Percentiles rank a stretch among this genome's conserved stretches.
Conservation (phyloP, 306 rosid species). For the Inga laurina region DNA sequence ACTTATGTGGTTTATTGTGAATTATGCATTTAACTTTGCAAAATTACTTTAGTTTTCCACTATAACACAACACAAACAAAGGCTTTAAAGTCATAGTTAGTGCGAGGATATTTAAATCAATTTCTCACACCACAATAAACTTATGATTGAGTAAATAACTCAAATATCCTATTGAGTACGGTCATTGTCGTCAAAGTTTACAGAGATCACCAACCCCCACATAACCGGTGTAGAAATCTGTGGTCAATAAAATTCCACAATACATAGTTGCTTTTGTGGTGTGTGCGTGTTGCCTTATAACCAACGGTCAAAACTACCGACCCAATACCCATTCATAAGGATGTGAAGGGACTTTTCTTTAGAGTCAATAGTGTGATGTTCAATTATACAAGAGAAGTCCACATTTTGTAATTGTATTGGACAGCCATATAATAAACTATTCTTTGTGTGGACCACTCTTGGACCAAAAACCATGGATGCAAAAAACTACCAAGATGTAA, state of each 20-base stretch:
- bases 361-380: not conserved
- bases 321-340: not conserved
- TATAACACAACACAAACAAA: not conserved
- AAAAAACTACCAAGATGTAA: not conserved
- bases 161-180: not conserved
- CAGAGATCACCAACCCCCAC: not conserved
- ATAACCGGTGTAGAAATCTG: not conserved
- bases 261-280: not conserved
- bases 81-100: not conserved
- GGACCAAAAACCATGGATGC: not conserved
- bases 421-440: not conserved
- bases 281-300: not conserved
- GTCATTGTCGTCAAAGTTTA: not conserved
- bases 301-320: not conserved
- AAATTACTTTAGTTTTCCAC: not conserved
- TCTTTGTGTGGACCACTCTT: too few relatives aligned
- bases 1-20: not conserved
- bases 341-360: not conserved
- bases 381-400: not conserved
- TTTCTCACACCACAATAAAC: not conserved
- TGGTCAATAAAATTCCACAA: not conserved
- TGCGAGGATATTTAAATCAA: not conserved
- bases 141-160: not conserved
- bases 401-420: not conserved
- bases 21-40: not conserved